phyloP scores from a whole-genome alignment of 2,329 filamentous ascomycete species.

The Chaetomium strumarium region DNA sequence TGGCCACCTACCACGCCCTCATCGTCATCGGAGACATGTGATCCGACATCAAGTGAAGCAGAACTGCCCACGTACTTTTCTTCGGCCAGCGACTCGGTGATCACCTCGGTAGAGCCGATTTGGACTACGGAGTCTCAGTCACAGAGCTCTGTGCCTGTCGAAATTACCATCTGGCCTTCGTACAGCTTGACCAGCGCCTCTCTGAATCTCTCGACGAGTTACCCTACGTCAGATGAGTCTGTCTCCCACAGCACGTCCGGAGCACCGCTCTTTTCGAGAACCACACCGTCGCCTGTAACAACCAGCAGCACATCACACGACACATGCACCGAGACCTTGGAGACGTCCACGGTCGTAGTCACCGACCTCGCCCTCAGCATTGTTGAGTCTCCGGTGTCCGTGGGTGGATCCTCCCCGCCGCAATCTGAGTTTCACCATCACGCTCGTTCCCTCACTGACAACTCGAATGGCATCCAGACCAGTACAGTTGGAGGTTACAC shows the following conservation, averaged over 20 bases:
- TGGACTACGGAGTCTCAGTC: slow-evolving; percentile 1
- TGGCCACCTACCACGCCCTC: neutral
- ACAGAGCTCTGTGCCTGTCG: slow-evolving; percentile 2
- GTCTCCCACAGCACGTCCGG: no score
- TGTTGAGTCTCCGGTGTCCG: neutral
- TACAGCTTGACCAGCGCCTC: no score
- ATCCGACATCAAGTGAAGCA: neutral
- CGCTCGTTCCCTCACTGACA: neutral
- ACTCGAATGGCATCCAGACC: neutral
- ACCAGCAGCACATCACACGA: neutral
- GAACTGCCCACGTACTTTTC: neutral
- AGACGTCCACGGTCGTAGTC: neutral
- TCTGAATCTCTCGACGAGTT: no score
- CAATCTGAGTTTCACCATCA: slow-evolving; percentile 16
- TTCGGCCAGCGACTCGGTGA: neutral
- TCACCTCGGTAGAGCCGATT: neutral
- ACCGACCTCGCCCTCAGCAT: neutral
- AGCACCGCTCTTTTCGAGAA: no score
- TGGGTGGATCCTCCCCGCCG: slow-evolving; percentile 7
- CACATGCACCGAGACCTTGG: slow-evolving; percentile 6
- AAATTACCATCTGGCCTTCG: slow-evolving; percentile 16
- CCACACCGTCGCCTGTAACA: no score
- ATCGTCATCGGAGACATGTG: neutral
- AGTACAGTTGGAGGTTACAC: slow-evolving; percentile 12
- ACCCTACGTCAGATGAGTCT: no score